These are phyloP conservation scores for Colletotrichum tanaceti DNA, from an alignment of 2,329 filamentous ascomycete species.

Conservation along the genomic window DNA sequence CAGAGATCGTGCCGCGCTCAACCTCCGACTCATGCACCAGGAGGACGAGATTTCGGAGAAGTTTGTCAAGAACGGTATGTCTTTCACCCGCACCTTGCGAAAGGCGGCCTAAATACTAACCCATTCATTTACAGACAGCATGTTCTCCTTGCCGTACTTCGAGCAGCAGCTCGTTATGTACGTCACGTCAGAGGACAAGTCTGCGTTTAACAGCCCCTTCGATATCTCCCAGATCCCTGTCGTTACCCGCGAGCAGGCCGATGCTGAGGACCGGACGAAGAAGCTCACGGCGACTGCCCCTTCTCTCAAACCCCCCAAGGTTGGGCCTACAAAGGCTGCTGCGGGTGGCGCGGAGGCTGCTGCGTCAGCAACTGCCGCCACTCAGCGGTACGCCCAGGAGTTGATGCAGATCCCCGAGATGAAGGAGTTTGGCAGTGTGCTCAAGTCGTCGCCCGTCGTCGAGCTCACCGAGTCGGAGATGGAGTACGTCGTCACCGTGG, in stretches of 20 bases:
- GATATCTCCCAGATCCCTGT: slow-evolving; percentile 91
- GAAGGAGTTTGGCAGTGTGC: slow-evolving; percentile 86
- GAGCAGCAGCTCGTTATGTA: slow-evolving; percentile 99
- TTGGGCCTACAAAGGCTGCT: slow-evolving; percentile 79
- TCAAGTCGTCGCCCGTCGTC: slow-evolving; percentile 88
- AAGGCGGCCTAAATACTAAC: slow-evolving; percentile 5
- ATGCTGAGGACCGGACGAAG: slow-evolving; percentile 96
- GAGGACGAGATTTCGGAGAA: slow-evolving; percentile 86
- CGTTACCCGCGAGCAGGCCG: slow-evolving; percentile 93
- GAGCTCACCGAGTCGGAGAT: slow-evolving; percentile 97
- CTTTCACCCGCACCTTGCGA: slow-evolving; percentile 11
- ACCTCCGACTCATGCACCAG: slow-evolving; percentile 90
- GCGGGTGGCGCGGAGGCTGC: slow-evolving; percentile 77
- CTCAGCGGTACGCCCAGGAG: slow-evolving; percentile 90
- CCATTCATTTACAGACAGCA: slow-evolving; percentile 72
- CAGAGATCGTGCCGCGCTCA: slow-evolving; percentile 92
- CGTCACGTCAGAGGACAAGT: slow-evolving; percentile 90
- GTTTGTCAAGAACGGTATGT: slow-evolving; percentile 91
- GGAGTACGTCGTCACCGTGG: slow-evolving; percentile 91
- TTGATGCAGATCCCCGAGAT: slow-evolving; percentile 91
- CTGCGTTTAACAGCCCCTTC: slow-evolving; percentile 86
- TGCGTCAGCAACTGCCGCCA: slow-evolving; percentile 80
- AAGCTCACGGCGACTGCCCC: slow-evolving; percentile 94
- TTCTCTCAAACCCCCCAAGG: slow-evolving; percentile 91
- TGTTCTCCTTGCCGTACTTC: slow-evolving; percentile 94